A percentile compares a stretch with the other conserved stretches of the same genome.
phyloP scores from a whole-genome alignment of 2,329 filamentous ascomycete species.

The Trichoderma aggressivum region DNA sequence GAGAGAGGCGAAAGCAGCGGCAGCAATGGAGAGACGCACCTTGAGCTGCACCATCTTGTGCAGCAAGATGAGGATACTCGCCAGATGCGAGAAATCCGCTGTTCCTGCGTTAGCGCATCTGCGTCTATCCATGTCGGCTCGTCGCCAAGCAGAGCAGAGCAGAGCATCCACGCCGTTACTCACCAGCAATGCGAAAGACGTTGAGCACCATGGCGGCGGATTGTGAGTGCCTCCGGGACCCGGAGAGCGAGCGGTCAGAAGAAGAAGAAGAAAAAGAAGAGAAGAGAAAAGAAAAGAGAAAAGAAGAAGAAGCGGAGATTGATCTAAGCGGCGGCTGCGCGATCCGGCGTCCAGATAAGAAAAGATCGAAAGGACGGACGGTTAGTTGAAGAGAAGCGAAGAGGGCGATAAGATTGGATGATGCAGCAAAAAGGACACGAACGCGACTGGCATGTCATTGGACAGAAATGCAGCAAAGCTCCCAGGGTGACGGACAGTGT shows the following conservation, averaged over 20 bases:
- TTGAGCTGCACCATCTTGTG: conserved; percentile 95
- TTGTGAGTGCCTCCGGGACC: background rate
- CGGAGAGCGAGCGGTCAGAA: background rate
- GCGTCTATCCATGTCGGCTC: conserved; percentile 9
- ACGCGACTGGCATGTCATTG: conserved; percentile 26
- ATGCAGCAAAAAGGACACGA: conserved; percentile 26
- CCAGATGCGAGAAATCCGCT: conserved; percentile 95
- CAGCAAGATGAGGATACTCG: conserved; percentile 89
- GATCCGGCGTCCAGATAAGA: background rate
- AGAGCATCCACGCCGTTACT: conserved; percentile 21
- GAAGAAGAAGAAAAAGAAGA: background rate
- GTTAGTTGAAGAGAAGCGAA: background rate
- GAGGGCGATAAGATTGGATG: conserved; percentile 17
- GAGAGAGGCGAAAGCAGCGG: conserved; percentile 8
- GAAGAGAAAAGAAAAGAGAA: background rate
- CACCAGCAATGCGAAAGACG: conserved; percentile 57
- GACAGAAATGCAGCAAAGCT: background rate
- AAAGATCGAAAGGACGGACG: background rate
- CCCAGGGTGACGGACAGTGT: background rate
- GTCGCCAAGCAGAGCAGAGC: background rate
- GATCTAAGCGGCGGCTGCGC: background rate
- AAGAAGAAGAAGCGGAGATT: background rate
- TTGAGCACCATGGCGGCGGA: conserved; percentile 48
- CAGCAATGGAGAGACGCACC: conserved; percentile 44
- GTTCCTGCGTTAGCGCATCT: conserved; percentile 21